Evolutionary conservation across 306 rosid species (phyloP).

Genomic region (Malus orientalis): DNA sequence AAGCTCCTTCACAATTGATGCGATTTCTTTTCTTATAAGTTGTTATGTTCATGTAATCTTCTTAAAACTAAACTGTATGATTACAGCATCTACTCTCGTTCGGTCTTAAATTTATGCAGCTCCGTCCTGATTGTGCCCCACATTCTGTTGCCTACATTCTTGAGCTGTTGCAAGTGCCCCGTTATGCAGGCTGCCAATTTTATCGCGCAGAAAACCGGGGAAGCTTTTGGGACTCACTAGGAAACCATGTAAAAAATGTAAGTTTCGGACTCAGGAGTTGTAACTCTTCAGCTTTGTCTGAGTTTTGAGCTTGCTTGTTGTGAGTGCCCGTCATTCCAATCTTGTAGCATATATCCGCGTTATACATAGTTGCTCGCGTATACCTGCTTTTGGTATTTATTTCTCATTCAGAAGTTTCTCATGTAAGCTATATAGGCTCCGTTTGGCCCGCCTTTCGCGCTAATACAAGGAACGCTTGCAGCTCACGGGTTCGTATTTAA

Average conservation of each 20-base stretch:
- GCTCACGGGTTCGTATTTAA: slow-evolving; percentile 50
- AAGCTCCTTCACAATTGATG: too few species aligned
- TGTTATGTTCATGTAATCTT: neutral
- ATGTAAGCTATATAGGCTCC: slow-evolving; percentile 42
- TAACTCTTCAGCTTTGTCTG: neutral
- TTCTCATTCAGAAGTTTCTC: slow-evolving; percentile 2
- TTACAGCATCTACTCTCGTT: neutral
- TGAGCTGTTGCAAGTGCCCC: slow-evolving; percentile 49
- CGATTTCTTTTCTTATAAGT: neutral
- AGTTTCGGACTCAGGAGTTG: slow-evolving; percentile 10
- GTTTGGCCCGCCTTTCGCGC: slow-evolving; percentile 77
- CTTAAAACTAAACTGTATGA: neutral
- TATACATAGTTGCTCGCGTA: neutral
- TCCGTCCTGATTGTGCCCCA: slow-evolving; percentile 85
- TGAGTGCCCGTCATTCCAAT: neutral
- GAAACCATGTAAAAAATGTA: slow-evolving; percentile 76
- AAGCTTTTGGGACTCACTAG: slow-evolving; percentile 69
- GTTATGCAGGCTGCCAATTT: slow-evolving; percentile 72
- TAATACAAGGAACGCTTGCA: slow-evolving; percentile 77
- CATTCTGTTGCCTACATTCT: slow-evolving; percentile 65
- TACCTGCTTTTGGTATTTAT: neutral
- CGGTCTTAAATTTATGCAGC: slow-evolving; percentile 42
- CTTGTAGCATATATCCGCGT: neutral
- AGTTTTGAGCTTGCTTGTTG: neutral
- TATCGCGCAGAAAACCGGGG: slow-evolving; percentile 81